phyloP scores from a whole-genome alignment of 2,329 filamentous ascomycete genomes.

The Colletotrichum ledebouriae region DNA sequence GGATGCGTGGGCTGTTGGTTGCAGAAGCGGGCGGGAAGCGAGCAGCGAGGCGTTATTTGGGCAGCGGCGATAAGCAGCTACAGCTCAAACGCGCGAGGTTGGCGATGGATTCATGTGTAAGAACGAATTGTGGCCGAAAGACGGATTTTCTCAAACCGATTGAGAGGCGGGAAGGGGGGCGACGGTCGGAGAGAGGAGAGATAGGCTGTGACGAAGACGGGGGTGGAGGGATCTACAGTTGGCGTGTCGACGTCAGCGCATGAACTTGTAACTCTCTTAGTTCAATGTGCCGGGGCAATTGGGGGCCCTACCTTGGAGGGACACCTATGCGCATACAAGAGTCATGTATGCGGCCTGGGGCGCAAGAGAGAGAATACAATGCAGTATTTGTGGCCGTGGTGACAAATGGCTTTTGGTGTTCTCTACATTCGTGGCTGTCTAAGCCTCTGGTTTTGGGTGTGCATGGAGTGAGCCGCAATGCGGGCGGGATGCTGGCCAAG shows the following conservation, averaged over 20 bases:
- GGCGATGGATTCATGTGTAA: conserved; percentile 13
- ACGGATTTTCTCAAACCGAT: conserved; percentile 20
- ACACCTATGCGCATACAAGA: conserved; percentile 37
- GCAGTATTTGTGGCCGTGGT: conserved; percentile 16
- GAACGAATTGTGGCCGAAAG: conserved; percentile 17
- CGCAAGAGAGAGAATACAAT: conserved; percentile 11
- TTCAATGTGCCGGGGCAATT: conserved; percentile 39
- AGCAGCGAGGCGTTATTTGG: conserved; percentile 19
- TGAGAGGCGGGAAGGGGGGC: conserved; percentile 17
- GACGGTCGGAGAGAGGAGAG: conserved; percentile 27
- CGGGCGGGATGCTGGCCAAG: conserved; percentile 10
- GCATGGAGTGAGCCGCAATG: conserved; percentile 22
- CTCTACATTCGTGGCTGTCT: conserved; percentile 1
- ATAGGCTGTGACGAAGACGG: conserved; percentile 36
- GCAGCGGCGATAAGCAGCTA: background rate
- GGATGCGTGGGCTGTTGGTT: conserved; percentile 33
- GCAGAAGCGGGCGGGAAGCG: conserved; percentile 23
- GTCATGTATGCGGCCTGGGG: conserved; percentile 35
- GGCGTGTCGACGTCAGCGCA: conserved; percentile 65
- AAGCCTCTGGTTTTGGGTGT: conserved; percentile 8
- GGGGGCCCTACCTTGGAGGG: conserved; percentile 38
- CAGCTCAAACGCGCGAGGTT: conserved; percentile 15
- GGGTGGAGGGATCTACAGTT: conserved; percentile 52
- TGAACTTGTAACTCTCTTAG: conserved; percentile 49
- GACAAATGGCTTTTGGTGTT: conserved; percentile 17